A percentile compares a stretch with the other conserved stretches of the same genome.
These are phyloP conservation scores for Globisporangium megalacanthum DNA, from an alignment of 352 stramenopile species.

Conservation along the genomic window DNA sequence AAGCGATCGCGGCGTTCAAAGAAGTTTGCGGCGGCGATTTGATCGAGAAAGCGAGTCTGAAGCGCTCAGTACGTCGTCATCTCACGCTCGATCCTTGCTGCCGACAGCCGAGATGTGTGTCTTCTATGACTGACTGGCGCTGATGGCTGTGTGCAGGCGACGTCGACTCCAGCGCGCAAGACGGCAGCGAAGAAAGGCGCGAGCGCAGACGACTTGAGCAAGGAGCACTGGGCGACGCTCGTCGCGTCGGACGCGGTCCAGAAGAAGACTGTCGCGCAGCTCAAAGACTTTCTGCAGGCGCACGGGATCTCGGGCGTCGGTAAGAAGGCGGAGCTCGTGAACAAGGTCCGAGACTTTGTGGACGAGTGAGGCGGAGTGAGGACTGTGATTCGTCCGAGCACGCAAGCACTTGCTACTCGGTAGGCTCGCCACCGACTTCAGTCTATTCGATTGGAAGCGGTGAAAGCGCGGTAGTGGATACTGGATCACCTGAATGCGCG, in stretches of 20 bases:
- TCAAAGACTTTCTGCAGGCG: constrained; percentile 62
- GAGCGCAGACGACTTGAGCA: constrained; percentile 35
- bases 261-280: constrained; percentile 67
- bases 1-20: constrained; percentile 38
- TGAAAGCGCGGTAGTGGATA: background rate
- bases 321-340: constrained; percentile 64
- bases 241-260: constrained; percentile 42
- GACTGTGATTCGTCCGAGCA: background rate
- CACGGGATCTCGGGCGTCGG: constrained; percentile 37
- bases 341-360: constrained; percentile 41
- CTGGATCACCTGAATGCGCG: background rate
- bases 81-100: too few species aligned
- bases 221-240: constrained; percentile 42
- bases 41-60: constrained; percentile 41
- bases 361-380: background rate
- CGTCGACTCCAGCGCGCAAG: constrained; percentile 13
- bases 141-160: constrained; percentile 17
- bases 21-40: constrained; percentile 45
- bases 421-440: background rate
- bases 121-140: background rate
- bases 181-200: constrained; percentile 35
- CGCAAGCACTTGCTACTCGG: background rate
- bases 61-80: constrained; percentile 37
- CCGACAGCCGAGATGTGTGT: background rate
- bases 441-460: constrained; percentile 1